Base-by-base conservation (phyloP, 2,329 filamentous ascomycete species). In the Volutella citrinella region DNA sequence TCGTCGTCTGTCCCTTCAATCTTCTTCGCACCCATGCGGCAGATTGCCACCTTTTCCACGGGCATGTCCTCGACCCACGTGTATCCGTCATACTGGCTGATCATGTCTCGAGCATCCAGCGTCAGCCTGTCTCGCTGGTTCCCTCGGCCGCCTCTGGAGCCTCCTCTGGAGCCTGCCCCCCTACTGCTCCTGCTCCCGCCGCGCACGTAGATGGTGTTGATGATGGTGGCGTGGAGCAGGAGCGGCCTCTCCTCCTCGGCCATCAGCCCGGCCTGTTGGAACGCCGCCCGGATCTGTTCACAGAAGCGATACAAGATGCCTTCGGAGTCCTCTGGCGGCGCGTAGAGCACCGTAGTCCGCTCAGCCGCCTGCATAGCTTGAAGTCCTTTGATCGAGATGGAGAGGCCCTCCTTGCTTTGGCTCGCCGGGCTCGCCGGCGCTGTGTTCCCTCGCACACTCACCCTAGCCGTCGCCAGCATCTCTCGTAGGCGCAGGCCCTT, bases 11-110 rank as follows among this genome's bases (percentile, higher is more conserved):
- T 64, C 7, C 74, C 65, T 18, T 78, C 60, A 13, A 65, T 65
- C 49, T 76, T 80, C 68, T 81, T 84, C 9, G 88, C 88, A 0
- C 90, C 88, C 90, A 96, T 95, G 55, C 78, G 80, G 56, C 88
- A 96, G 22, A 96, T 81, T 30, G 82, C 80, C 24, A 96, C 63
- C 38, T 69, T 76, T 36, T 87, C 78, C n/a, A 95, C 56, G 12
- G 68, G 65, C 16, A 91, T 66, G 31, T 78, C 64, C 34, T 78
- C 68, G 48, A 85, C 80, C 87, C 89, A 96, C 1, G 80, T 59
- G 45, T 80, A 80, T 21, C 79, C 76, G 20, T 72, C 69, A 50
- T 82, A 88, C 38, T 67, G 60, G 25, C 74, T 69, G n/a, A 82
- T 32, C n/a, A 80, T 56, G 10, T 63, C 68, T 30, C 64, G 63